Evolutionary conservation across 331 rosid species (phyloP).

Genomic region (Quercus tomentella): DNA sequence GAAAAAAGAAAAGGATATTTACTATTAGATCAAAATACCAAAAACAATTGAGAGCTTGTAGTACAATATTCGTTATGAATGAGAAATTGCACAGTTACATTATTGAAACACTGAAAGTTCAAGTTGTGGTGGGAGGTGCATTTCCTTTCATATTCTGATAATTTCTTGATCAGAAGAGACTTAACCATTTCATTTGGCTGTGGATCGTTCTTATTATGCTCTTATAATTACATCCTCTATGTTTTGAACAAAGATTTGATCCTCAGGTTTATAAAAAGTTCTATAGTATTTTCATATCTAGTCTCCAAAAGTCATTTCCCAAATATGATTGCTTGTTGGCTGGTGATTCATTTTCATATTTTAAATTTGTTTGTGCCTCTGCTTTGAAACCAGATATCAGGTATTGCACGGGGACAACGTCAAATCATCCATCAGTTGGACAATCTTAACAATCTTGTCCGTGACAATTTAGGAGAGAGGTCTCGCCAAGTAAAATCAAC

Average conservation of each 20-base stretch:
- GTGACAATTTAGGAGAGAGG: constrained; percentile 45
- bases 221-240: neutral
- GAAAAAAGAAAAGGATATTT: too few relatives aligned
- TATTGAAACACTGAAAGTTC: neutral
- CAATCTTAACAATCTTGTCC: constrained; percentile 64
- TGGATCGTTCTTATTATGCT: neutral
- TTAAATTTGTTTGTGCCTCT: constrained; percentile 3
- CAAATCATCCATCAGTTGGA: constrained; percentile 83
- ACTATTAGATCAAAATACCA: neutral
- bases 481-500: constrained; percentile 48
- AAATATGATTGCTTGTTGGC: neutral
- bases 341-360: neutral
- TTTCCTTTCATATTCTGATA: neutral
- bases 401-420: constrained; percentile 64
- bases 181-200: neutral
- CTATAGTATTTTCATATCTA: neutral
- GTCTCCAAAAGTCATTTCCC: neutral
- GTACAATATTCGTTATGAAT: neutral
- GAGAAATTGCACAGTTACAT: neutral
- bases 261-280: neutral
- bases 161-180: neutral
- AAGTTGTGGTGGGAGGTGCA: neutral
- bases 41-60: neutral
- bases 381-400: constrained; percentile 47
- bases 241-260: neutral